Evolutionary conservation across 805 yeast species (phyloP).

Genomic region (Priceomyces fermenticarens): DNA sequence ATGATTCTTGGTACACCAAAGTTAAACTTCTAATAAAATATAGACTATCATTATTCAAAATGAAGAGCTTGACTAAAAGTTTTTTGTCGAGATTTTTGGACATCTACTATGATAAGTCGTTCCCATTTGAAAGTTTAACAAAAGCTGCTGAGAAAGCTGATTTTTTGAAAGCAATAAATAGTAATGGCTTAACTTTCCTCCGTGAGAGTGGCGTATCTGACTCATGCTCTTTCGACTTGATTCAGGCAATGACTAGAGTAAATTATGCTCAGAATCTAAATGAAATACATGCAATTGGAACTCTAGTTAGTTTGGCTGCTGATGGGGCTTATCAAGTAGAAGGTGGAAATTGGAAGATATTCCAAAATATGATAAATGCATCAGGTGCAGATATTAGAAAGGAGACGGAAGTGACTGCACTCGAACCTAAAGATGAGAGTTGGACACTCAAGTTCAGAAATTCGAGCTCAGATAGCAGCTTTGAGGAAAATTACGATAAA

Average conservation of each 20-base stretch:
- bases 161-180: slow-evolving; percentile 18
- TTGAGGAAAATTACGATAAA: slow-evolving; percentile 30
- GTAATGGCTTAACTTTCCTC: slow-evolving; percentile 22
- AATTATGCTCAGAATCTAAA: slow-evolving; percentile 42
- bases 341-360: slow-evolving; percentile 47
- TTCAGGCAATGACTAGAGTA: slow-evolving; percentile 41
- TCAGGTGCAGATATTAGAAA: slow-evolving; percentile 29
- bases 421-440: background rate
- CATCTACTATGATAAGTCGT: slow-evolving; percentile 22
- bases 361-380: slow-evolving; percentile 33
- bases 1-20: slow-evolving; percentile 5
- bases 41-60: slow-evolving; percentile 24
- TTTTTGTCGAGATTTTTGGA: slow-evolving; percentile 25
- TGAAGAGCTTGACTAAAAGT: slow-evolving; percentile 12
- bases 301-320: slow-evolving; percentile 39
- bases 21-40: slow-evolving; percentile 22
- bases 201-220: slow-evolving; percentile 16
- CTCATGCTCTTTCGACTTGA: slow-evolving; percentile 22
- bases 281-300: slow-evolving; percentile 43
- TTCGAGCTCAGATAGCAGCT: background rate
- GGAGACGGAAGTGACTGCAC: slow-evolving; percentile 11
- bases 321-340: slow-evolving; percentile 28
- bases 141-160: slow-evolving; percentile 16
- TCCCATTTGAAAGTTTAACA: slow-evolving; percentile 35
- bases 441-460: slow-evolving; percentile 7